Percentiles rank a stretch among this genome's conserved stretches.
Evolutionary conservation across 2,329 filamentous ascomycete species (phyloP).

Genomic region (Exophiala oligosperma): DNA sequence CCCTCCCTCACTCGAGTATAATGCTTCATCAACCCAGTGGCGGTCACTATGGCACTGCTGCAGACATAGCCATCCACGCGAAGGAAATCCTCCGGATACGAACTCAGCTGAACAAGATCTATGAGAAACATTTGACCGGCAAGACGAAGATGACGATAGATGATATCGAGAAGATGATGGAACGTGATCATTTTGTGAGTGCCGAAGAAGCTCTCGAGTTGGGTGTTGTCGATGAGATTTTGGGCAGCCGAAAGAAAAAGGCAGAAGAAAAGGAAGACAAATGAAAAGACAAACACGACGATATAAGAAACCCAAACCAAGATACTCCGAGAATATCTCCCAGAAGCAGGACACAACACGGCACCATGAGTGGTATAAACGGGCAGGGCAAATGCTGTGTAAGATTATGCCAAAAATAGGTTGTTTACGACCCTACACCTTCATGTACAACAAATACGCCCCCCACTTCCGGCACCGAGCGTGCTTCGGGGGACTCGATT

Average conservation of each 20-base stretch:
- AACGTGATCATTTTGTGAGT: conserved; percentile 91
- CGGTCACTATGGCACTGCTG: conserved; percentile 65
- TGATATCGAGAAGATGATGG: conserved; percentile 93
- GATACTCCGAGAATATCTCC: not conserved
- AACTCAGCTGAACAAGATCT: conserved; percentile 85
- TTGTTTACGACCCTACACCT: not conserved
- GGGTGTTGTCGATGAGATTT: conserved; percentile 88
- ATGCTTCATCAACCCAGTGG: conserved; percentile 98
- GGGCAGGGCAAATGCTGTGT: not conserved
- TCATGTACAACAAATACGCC: not conserved
- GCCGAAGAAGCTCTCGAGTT: conserved; percentile 84
- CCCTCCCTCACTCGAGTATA: conserved; percentile 84
- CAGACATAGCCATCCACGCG: conserved; percentile 92
- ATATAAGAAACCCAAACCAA: no score
- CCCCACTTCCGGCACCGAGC: not conserved
- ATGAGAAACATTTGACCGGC: conserved; percentile 75
- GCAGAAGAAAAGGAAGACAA: conserved; percentile 11
- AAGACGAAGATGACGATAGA: conserved; percentile 45
- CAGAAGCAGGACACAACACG: not conserved
- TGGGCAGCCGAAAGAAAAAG: conserved; percentile 54
- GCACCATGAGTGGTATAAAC: not conserved
- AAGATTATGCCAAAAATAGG: not conserved
- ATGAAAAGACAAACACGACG: not conserved
- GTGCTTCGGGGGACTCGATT: not conserved
- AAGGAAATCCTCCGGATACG: conserved; percentile 91